A percentile compares a stretch with the other conserved stretches of the same genome.
Conservation (phyloP, 2,329 filamentous ascomycete species). For the Fusarium poae region DNA sequence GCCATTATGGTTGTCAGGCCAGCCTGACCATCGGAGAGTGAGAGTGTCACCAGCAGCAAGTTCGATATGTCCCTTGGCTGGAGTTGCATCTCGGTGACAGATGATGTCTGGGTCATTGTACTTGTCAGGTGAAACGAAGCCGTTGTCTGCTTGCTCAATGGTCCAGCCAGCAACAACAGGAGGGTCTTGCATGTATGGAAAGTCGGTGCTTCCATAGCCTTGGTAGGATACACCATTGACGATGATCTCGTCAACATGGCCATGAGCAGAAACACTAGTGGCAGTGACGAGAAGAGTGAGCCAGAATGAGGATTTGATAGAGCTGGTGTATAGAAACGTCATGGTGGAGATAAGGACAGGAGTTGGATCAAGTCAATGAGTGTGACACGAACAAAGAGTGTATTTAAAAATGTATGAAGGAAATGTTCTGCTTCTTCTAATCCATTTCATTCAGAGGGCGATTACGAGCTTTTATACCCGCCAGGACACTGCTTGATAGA, state of each 20-base stretch:
- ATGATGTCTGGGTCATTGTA: slow-evolving; percentile 61
- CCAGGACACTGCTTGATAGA: no score
- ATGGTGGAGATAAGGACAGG: slow-evolving; percentile 22
- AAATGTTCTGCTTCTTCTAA: not conserved
- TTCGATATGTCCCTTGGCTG: slow-evolving; percentile 56
- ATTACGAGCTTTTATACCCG: slow-evolving; percentile 28
- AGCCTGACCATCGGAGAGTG: slow-evolving; percentile 62
- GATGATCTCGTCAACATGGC: slow-evolving; percentile 59
- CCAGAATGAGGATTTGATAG: slow-evolving; percentile 22
- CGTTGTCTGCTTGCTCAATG: slow-evolving; percentile 58
- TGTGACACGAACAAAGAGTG: slow-evolving; percentile 13
- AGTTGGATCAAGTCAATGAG: slow-evolving; percentile 21
- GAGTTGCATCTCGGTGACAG: slow-evolving; percentile 60
- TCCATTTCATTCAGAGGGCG: not conserved
- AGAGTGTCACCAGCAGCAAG: slow-evolving; percentile 61
- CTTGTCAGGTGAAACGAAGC: slow-evolving; percentile 62
- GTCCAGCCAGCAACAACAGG: slow-evolving; percentile 58
- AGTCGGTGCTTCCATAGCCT: slow-evolving; percentile 56
- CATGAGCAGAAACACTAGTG: slow-evolving; percentile 53
- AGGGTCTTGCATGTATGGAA: slow-evolving; percentile 54
- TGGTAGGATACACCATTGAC: slow-evolving; percentile 59
- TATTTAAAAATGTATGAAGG: not conserved
- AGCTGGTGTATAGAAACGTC: slow-evolving; percentile 15
- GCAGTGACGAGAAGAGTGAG: slow-evolving; percentile 27
- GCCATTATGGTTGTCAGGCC: slow-evolving; percentile 64